phyloP scores from a whole-genome alignment of 371 early-diverging fungal species.

The Rhizomucor miehei region DNA sequence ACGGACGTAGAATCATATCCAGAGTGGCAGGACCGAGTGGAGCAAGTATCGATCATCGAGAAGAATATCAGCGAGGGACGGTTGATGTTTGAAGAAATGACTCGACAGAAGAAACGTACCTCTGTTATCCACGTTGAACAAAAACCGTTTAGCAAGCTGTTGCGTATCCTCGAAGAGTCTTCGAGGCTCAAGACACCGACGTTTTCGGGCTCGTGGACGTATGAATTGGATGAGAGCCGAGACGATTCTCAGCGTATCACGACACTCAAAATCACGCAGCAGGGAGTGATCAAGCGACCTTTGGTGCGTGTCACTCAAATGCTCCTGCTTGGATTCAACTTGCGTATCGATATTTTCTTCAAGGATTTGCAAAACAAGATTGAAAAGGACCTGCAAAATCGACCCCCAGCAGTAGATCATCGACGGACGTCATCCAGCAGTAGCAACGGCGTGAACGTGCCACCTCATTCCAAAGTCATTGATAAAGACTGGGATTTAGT shows the following conservation, averaged over 20 bases:
- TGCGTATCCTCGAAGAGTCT: conserved; percentile 37
- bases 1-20: conserved; percentile 35
- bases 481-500: neutral
- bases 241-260: neutral
- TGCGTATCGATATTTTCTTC: conserved; percentile 41
- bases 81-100: conserved; percentile 26
- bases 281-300: conserved; percentile 42
- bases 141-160: conserved; percentile 18
- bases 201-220: conserved; percentile 23
- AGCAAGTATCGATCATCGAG: conserved; percentile 10
- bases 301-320: conserved; percentile 34
- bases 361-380: conserved; percentile 32
- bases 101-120: conserved; percentile 22
- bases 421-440: no score
- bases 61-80: neutral
- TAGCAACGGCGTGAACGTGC: no score
- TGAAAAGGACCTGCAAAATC: neutral
- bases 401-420: no score
- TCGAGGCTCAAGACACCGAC: conserved; percentile 3
- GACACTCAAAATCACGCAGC: conserved; percentile 33
- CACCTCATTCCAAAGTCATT: no score
- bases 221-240: conserved; percentile 7
- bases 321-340: conserved; percentile 38
- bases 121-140: conserved; percentile 36
- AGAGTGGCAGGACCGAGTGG: conserved; percentile 34